Evolutionary conservation across 2,329 filamentous ascomycete genomes (phyloP), one percentile per base, ranked within the genome.

Genomic region (Xylariaceae sp.): DNA sequence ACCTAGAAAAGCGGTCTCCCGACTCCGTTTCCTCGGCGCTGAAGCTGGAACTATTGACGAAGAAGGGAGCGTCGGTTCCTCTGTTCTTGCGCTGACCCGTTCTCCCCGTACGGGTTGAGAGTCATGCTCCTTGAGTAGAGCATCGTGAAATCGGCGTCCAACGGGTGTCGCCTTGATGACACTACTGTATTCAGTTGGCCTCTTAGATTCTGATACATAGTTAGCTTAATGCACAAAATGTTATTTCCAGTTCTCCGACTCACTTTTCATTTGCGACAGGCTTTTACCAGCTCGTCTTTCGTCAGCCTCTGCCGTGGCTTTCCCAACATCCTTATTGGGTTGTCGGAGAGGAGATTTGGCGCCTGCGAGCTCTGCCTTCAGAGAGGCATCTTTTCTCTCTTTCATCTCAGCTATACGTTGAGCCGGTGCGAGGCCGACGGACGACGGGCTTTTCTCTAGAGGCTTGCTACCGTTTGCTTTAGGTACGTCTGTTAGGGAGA

Each of bases 271-370:
- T 51, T 76, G 75, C 11, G 76, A 77, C 53, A 79, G 70, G 50
- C 76, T 76, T 3, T 76, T 76, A 13, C 76, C 77, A 4, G 78
- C 75, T 56, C 86, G 82, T 66, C 81, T 82, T 70, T 91, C 87
- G 3, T 84, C 81, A 30, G 84, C 86, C 64, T 90, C 88, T 2
- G 82, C 84, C 58, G 89, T 78, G 44, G 84, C 81, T 66, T 85
- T 86, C 37, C 85, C 85, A 10, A 88, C 78, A 18, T 84, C 81
- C 51, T 90, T 83, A 67, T 93, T 92, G 0, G 90, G 90, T 72
- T 87, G 90, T 71, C 88, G 87, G 48, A 93, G 72, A 8, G 86
- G 82, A 4, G 82, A 83, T 53, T 94, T 92, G 7, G 90, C 90
- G 60, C 90, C 83, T 65, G 85, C 83, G 39, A 93, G 74, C 68